phyloP scores from a whole-genome alignment of 1,284 basidiomycete genomes.

The Neonothopanus nambi region DNA sequence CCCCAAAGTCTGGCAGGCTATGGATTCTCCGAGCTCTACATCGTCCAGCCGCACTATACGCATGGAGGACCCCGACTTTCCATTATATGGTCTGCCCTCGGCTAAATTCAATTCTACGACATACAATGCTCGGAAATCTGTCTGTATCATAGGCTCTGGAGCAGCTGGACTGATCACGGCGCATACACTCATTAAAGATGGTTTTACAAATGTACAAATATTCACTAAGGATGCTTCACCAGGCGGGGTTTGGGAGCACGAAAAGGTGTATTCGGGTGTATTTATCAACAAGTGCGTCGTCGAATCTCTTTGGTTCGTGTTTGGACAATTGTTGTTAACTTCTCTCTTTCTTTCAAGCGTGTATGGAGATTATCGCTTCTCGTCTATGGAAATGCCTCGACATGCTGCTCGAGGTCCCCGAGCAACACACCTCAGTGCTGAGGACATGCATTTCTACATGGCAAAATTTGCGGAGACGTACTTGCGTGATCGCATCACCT shows the following conservation, averaged over 20 bases:
- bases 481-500: slow-evolving; percentile 44
- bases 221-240: slow-evolving; percentile 25
- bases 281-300: slow-evolving; percentile 57
- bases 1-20: neutral
- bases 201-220: slow-evolving; percentile 26
- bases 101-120: slow-evolving; percentile 2
- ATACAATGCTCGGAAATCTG: slow-evolving; percentile 7
- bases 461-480: slow-evolving; percentile 47
- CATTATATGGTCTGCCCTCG: slow-evolving; percentile 5
- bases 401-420: slow-evolving; percentile 26
- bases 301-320: neutral
- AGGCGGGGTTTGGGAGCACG: slow-evolving; percentile 24
- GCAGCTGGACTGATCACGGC: slow-evolving; percentile 29
- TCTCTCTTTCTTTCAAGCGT: slow-evolving; percentile 40
- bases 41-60: slow-evolving; percentile 2
- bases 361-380: slow-evolving; percentile 60
- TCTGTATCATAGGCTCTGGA: slow-evolving; percentile 26
- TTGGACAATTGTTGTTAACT: neutral
- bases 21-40: slow-evolving; percentile 1
- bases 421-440: slow-evolving; percentile 48
- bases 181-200: slow-evolving; percentile 26
- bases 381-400: slow-evolving; percentile 48
- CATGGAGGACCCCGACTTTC: slow-evolving; percentile 5
- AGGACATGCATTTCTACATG: slow-evolving; percentile 54
- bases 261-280: slow-evolving; percentile 49